phyloP scores from a whole-genome alignment of 306 rosid genomes.

The Crotalaria pallida region DNA sequence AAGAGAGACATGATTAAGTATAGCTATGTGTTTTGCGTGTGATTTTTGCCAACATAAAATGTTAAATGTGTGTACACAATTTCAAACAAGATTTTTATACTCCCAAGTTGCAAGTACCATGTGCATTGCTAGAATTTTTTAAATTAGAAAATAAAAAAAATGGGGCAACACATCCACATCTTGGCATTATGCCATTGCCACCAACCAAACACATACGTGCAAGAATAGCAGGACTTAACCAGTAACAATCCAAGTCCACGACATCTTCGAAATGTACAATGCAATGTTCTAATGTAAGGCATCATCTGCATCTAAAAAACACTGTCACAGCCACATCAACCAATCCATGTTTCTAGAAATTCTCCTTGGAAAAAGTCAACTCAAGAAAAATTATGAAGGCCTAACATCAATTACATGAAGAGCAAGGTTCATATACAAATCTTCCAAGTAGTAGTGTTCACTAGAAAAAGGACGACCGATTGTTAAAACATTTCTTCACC shows the following conservation, averaged over 20 bases:
- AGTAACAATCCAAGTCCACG: neutral
- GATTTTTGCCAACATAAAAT: no score
- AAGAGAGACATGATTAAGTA: no score
- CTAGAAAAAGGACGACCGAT: neutral
- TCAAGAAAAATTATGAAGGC: neutral
- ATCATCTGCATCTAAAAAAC: neutral
- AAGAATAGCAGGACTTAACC: neutral
- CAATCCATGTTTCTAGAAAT: neutral
- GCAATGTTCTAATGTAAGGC: neutral
- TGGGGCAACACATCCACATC: no score
- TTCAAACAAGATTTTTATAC: no score
- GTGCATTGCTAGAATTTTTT: no score
- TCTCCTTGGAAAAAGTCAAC: conserved; percentile 9
- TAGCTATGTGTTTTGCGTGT: no score
- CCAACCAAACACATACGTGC: neutral
- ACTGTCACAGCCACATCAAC: neutral
- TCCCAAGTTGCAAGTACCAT: no score
- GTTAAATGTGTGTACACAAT: no score
- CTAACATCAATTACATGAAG: conserved; percentile 14
- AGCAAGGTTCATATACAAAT: conserved; percentile 26
- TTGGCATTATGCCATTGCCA: neutral
- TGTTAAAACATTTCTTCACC: conserved; percentile 38
- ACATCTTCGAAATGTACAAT: neutral
- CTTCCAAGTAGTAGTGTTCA: neutral
- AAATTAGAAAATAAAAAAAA: no score